Evolutionary conservation across 768 basidiomycete species (phyloP).

Genomic region (Dacryopinax spathularia): DNA sequence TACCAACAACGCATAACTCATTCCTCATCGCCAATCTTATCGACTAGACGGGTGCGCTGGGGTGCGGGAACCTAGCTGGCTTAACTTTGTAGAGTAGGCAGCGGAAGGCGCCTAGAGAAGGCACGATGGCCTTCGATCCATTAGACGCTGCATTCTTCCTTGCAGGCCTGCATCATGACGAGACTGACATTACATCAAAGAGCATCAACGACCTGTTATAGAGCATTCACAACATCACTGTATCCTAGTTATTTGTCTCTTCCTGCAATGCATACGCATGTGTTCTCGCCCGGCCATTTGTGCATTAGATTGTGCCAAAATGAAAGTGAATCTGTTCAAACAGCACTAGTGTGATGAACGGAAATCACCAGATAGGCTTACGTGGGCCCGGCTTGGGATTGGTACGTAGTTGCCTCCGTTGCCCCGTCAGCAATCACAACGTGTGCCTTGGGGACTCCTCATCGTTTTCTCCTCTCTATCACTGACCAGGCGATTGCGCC

Average conservation of each 20-base stretch:
- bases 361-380: background rate
- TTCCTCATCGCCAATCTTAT: constrained; percentile 5
- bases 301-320: no score
- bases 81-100: background rate
- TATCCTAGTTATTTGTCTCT: background rate
- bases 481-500: background rate
- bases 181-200: constrained; percentile 5
- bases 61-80: constrained; percentile 1
- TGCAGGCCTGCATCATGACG: constrained; percentile 2
- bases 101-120: background rate
- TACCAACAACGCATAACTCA: constrained; percentile 2
- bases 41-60: constrained; percentile 2
- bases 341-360: no score
- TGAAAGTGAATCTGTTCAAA: no score
- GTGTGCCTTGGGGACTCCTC: background rate
- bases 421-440: constrained; percentile 3
- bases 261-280: background rate
- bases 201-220: constrained; percentile 5
- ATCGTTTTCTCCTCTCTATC: background rate
- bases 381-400: background rate
- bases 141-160: background rate
- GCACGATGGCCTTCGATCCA: background rate
- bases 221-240: constrained; percentile 3
- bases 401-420: background rate
- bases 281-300: no score